These are phyloP conservation scores for Capronia epimyces DNA, from an alignment of 2,329 filamentous ascomycete species.

Conservation along the genomic window DNA sequence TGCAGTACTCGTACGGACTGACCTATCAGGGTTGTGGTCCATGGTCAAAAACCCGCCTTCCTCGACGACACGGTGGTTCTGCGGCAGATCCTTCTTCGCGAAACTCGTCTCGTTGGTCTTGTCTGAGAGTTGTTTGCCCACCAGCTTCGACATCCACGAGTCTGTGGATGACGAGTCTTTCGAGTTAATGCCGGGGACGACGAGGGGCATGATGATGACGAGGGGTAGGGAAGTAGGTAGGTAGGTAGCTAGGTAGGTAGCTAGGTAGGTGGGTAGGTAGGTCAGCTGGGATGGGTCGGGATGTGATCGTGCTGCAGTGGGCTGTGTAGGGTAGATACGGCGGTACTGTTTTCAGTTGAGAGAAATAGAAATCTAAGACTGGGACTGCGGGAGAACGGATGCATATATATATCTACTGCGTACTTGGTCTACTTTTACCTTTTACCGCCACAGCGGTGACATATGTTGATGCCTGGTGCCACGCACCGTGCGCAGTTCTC, in stretches of 20 bases:
- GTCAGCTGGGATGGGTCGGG: too few species aligned
- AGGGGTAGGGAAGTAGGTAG: neutral
- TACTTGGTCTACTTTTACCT: too few species aligned
- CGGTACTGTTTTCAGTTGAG: too few species aligned
- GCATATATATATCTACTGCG: too few species aligned
- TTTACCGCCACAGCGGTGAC: too few species aligned
- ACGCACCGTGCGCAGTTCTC: neutral
- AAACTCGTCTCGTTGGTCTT: conserved; percentile 35
- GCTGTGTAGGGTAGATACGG: too few species aligned
- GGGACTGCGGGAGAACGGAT: too few species aligned
- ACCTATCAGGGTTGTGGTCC: conserved; percentile 43
- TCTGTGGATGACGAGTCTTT: conserved; percentile 23
- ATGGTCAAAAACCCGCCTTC: conserved; percentile 36
- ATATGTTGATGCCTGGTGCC: neutral
- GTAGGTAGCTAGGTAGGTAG: neutral
- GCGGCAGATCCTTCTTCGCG: conserved; percentile 43
- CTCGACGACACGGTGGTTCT: conserved; percentile 41
- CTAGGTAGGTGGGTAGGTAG: neutral
- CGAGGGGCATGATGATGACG: conserved; percentile 41
- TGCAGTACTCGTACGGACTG: too few species aligned
- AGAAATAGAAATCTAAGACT: too few species aligned
- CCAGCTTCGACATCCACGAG: conserved; percentile 42
- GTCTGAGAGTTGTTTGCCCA: conserved; percentile 44
- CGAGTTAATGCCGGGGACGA: conserved; percentile 41
- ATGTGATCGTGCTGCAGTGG: too few species aligned